Conservation (phyloP, 2,329 filamentous ascomycete species). For the Botrytis byssoidea region DNA sequence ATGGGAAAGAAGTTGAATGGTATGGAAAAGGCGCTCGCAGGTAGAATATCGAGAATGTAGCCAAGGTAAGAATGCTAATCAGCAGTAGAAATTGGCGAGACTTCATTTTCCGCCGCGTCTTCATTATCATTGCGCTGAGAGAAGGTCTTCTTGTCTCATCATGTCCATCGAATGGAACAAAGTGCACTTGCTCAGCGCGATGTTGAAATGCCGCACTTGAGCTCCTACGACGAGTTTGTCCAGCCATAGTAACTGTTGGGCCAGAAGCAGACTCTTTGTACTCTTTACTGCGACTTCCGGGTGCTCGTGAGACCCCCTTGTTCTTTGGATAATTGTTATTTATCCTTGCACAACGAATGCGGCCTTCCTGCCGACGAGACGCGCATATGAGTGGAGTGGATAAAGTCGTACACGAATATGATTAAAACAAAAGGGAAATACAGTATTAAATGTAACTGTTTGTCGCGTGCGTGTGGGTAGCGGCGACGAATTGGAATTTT, state of each 20-base stretch:
- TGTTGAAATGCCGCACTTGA: constrained; percentile 19
- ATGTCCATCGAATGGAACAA: constrained; percentile 25
- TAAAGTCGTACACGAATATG: constrained; percentile 8
- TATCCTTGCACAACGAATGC: constrained; percentile 21
- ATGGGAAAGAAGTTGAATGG: constrained; percentile 18
- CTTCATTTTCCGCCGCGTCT: constrained; percentile 41
- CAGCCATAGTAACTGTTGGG: constrained; percentile 12
- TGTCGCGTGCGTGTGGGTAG: neutral
- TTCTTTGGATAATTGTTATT: constrained; percentile 15
- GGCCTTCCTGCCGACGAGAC: constrained; percentile 19
- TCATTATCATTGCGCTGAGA: constrained; percentile 31
- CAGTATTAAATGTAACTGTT: neutral
- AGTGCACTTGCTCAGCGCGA: constrained; percentile 14
- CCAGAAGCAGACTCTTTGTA: constrained; percentile 15
- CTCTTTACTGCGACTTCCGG: constrained; percentile 4
- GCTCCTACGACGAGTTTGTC: constrained; percentile 21
- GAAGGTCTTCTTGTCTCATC: constrained; percentile 32
- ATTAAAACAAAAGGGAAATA: neutral
- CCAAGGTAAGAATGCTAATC: constrained; percentile 40
- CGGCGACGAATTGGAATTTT: constrained; percentile 4
- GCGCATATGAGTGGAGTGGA: constrained; percentile 20
- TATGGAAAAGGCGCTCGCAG: constrained; percentile 33
- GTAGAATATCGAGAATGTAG: constrained; percentile 40
- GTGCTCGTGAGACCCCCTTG: constrained; percentile 4
- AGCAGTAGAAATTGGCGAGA: constrained; percentile 41